Conservation (phyloP, 768 basidiomycete species). For the Astraeus odoratus region DNA sequence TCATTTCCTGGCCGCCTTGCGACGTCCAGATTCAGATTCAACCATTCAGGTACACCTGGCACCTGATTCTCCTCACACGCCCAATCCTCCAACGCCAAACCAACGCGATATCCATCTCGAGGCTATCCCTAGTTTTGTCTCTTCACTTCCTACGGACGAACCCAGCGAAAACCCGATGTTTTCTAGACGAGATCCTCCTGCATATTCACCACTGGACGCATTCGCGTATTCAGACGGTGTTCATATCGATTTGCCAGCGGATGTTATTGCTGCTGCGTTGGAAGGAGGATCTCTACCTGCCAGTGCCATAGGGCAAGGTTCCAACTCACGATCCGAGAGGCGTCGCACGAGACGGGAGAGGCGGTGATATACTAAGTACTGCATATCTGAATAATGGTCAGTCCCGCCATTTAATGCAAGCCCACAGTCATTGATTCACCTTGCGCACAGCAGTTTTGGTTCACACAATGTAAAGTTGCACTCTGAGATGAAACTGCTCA, state of each 20-base stretch:
- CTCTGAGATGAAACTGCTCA: conserved; percentile 10
- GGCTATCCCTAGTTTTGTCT: conserved; percentile 40
- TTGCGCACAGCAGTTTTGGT: neutral
- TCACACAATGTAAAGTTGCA: conserved; percentile 6
- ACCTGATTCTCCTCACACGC: conserved; percentile 72
- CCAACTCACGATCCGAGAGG: conserved; percentile 45
- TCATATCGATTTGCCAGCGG: conserved; percentile 89
- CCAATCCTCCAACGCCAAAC: conserved; percentile 83
- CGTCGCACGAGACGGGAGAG: conserved; percentile 50
- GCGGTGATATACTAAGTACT: conserved; percentile 17
- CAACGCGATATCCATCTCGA: conserved; percentile 76
- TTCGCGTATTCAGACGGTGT: conserved; percentile 80
- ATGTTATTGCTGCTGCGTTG: conserved; percentile 83
- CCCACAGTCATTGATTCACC: conserved; percentile 5
- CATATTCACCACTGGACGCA: conserved; percentile 87
- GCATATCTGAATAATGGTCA: conserved; percentile 9
- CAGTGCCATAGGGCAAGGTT: conserved; percentile 46
- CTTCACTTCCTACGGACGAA: conserved; percentile 10
- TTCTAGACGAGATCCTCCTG: conserved; percentile 66
- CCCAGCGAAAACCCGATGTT: conserved; percentile 25
- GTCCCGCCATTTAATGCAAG: conserved; percentile 2
- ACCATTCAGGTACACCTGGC: conserved; percentile 68
- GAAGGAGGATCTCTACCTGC: conserved; percentile 66
- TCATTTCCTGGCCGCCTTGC: conserved; percentile 51
- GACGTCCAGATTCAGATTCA: conserved; percentile 61